Conservation (phyloP, 1,139 yeast species). For the Keqinozyma sinolaborantium region DNA sequence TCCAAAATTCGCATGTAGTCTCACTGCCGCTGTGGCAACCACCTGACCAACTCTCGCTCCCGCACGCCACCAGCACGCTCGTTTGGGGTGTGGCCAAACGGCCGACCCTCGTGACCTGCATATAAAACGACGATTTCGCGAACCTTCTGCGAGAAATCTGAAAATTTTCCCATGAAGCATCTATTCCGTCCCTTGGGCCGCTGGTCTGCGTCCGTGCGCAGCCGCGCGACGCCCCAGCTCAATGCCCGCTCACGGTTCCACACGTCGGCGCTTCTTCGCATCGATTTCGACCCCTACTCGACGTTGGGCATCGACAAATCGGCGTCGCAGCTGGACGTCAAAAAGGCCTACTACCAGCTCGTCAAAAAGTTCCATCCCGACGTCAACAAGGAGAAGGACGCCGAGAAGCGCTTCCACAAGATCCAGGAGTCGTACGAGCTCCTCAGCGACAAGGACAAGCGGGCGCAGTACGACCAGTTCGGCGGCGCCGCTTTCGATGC, state of each 20-base stretch:
- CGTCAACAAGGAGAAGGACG: constrained; percentile 85
- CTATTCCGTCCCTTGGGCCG: neutral
- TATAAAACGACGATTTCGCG: neutral
- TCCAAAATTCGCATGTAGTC: too few species aligned
- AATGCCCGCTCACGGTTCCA: constrained; percentile 18
- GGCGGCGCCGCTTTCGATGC: constrained; percentile 85
- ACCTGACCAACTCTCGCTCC: too few species aligned
- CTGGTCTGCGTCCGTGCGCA: neutral
- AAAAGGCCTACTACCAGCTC: constrained; percentile 87
- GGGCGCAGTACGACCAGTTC: constrained; percentile 86
- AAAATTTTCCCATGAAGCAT: neutral
- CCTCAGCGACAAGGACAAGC: constrained; percentile 80
- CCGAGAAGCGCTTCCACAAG: constrained; percentile 86
- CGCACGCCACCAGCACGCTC: too few species aligned
- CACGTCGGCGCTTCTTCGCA: constrained; percentile 14
- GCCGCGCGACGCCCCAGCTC: neutral
- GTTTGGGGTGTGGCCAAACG: too few species aligned
- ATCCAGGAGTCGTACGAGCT: constrained; percentile 94
- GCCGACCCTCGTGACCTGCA: too few species aligned
- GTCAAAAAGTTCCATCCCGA: constrained; percentile 97
- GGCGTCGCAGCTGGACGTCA: constrained; percentile 81
- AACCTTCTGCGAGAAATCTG: neutral
- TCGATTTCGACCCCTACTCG: constrained; percentile 74
- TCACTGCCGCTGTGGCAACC: too few species aligned
- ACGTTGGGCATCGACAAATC: constrained; percentile 70